These are phyloP conservation scores for Hericium alpestre DNA, from an alignment of 768 basidiomycete genomes.

Conservation along the genomic window DNA sequence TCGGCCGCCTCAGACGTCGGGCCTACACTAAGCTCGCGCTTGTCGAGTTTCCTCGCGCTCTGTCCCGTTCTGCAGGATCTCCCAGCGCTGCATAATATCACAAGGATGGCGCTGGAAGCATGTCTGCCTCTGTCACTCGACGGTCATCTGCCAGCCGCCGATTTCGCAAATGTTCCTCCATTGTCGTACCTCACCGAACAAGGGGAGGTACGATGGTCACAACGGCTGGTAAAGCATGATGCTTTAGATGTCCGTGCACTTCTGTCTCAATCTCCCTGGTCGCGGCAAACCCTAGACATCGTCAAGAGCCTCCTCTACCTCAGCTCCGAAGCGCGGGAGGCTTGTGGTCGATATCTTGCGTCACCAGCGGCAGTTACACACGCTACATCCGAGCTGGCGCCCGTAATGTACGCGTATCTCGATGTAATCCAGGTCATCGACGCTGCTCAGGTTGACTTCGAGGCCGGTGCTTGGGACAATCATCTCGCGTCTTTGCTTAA, in stretches of 20 bases:
- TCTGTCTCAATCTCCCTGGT: constrained; percentile 34
- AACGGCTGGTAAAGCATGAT: not conserved
- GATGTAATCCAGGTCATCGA: constrained; percentile 4
- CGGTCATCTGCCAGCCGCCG: not conserved
- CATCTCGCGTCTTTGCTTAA: constrained; percentile 14
- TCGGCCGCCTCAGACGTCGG: not conserved
- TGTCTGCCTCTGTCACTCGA: constrained; percentile 4
- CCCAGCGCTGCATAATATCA: constrained; percentile 4
- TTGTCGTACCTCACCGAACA: constrained; percentile 3
- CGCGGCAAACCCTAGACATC: constrained; percentile 31
- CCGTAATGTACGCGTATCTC: constrained; percentile 13
- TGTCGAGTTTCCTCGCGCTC: constrained; percentile 4
- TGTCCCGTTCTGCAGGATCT: constrained; percentile 2
- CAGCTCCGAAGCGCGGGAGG: constrained; percentile 10
- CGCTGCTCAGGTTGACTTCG: not conserved
- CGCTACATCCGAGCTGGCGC: constrained; percentile 10
- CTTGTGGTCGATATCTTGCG: constrained; percentile 14
- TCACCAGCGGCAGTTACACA: constrained; percentile 6
- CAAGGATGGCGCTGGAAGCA: constrained; percentile 2
- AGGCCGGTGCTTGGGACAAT: constrained; percentile 1
- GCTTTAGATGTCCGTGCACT: constrained; percentile 24
- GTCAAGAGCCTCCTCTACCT: constrained; percentile 36
- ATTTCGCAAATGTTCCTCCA: not conserved
- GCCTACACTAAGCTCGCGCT: constrained; percentile 3
- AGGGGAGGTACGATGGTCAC: constrained; percentile 7